These are phyloP conservation scores for Tetratostichococcus sp. DNA, from an alignment of 139 green algal genomes.

Conservation along the genomic window DNA sequence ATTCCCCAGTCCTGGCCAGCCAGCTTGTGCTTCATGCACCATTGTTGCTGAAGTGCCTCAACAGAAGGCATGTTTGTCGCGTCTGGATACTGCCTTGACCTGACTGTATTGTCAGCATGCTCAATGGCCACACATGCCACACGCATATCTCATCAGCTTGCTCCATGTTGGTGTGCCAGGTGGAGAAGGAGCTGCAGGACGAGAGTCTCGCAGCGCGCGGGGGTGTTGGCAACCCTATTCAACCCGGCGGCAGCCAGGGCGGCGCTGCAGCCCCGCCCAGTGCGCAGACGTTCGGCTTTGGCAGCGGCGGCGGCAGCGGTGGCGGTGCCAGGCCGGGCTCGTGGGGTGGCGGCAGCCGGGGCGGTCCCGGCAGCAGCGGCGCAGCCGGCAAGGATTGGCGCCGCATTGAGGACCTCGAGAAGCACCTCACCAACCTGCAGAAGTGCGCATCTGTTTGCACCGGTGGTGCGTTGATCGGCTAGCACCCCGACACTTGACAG, in stretches of 20 bases:
- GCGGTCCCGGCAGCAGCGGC: neutral
- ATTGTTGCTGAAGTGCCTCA: too few species aligned
- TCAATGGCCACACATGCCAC: too few species aligned
- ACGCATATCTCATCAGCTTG: too few species aligned
- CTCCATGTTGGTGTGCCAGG: neutral
- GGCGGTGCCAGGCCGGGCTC: too few species aligned
- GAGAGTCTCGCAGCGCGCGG: neutral
- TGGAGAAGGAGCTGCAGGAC: neutral
- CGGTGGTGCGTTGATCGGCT: too few species aligned
- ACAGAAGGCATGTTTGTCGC: too few species aligned
- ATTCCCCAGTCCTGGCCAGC: too few species aligned
- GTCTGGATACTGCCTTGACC: too few species aligned
- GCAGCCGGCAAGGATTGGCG: neutral
- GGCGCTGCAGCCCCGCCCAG: neutral
- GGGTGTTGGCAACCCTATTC: neutral
- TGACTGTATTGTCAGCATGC: too few species aligned
- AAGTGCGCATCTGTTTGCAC: neutral
- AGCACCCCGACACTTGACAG: too few species aligned
- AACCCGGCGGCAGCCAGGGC: too few species aligned
- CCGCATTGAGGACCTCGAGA: conserved; percentile 8
- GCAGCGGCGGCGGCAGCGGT: neutral
- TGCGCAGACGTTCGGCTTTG: neutral
- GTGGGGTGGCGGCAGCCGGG: neutral
- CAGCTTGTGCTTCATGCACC: too few species aligned
- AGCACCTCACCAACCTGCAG: neutral